Evolutionary conservation across 108 stramenopile genomes (phyloP), one percentile per base, ranked within the genome.

Genomic region (Licmophora abbreviata): DNA sequence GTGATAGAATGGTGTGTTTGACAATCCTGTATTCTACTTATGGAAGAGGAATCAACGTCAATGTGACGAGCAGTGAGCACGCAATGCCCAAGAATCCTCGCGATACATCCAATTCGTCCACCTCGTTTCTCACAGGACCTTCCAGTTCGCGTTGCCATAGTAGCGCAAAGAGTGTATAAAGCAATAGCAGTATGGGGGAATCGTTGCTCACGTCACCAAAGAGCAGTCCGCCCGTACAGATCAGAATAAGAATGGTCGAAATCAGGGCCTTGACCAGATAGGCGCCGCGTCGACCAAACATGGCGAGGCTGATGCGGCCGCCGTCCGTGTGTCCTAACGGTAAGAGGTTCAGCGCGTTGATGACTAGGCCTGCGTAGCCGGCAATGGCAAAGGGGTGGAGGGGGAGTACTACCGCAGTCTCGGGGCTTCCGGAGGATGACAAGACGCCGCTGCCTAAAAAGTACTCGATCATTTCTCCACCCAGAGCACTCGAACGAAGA

Each of bases 301-400:
- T 74, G 1, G 83, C 62, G 17, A 66, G 32, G 18, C 64, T 43
- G 35, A 83, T 79, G 34, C 87, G 46, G 25, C 87, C 87, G 17
- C 87, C 87, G 44, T 88, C 87, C 11, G 87, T 84, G 28, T 84
- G 26, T 37, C 81, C 81, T 11, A 83, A 64, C 14, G 81, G 81
- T 21, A 83, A 56, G 12, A 74, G 45, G 26, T 57, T 60, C 15
- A 83, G 51, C 20, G 81, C 76, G 57, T 75, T 83, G 4, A 58
- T 60, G 20, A 80, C 26, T 8, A 80, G 59, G 17, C 78, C 78
- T 9, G 53, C 48, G 55, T 65, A 70, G 9, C 83, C 77, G 2
- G 71, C 60, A 44, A 84, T 72, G 21, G 76, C 70, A 48, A 41
- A 71, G 0, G 77, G 79, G 49, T 77, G 79, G 20, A 79, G 66